Base-by-base conservation (phyloP, 148 eudicot species). In the Rhododendron henanense region DNA sequence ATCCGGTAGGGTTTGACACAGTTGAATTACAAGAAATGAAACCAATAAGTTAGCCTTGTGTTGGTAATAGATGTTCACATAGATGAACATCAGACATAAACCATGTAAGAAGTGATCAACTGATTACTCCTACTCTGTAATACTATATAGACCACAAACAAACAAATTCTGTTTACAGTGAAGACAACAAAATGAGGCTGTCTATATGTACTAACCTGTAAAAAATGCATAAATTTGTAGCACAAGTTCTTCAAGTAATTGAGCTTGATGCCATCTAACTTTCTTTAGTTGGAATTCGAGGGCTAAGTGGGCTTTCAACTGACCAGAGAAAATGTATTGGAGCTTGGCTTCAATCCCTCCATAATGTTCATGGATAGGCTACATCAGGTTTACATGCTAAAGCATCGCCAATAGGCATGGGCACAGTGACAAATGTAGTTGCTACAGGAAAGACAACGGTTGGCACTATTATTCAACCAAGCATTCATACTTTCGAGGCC, bases 351-450 rank as follows among this genome's bases (percentile, higher is more conserved):
- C n/a, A 94, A 94, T 83, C 96, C 96, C 10, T 90, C 96, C 2
- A 90, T 94, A 14, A 92, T 94, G 37, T 91, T 94, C 86, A 92
- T 92, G 94, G 96, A 94, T 80, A 94, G 92, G 84, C 96, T 23
- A 94, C 94, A 78, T 90, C 96, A 15, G 96, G 96, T 6, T 88
- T 94, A 44, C 94, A 94, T 90, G 96, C 96, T 7, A 90, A 92
- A 87, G 89, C 94, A 67, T 94, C 96, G 4, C 94, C 96, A 21
- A 91, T 92, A 51, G 94, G 92, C 31, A 28, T 28, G 31, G 31
- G 31, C 31, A 28, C 31, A 28, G 31, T 28, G 31, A 28, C 31
- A 28, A 28, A 28, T 28, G 31, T 28, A 28, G 31, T 28, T 28
- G 31, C 31, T 28, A 28, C 31, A 28, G 31, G 31, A 28, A 28